Evolutionary conservation across 1,284 basidiomycete genomes (phyloP), one percentile per base, ranked within the genome.

Genomic region (Naganishia sp.): DNA sequence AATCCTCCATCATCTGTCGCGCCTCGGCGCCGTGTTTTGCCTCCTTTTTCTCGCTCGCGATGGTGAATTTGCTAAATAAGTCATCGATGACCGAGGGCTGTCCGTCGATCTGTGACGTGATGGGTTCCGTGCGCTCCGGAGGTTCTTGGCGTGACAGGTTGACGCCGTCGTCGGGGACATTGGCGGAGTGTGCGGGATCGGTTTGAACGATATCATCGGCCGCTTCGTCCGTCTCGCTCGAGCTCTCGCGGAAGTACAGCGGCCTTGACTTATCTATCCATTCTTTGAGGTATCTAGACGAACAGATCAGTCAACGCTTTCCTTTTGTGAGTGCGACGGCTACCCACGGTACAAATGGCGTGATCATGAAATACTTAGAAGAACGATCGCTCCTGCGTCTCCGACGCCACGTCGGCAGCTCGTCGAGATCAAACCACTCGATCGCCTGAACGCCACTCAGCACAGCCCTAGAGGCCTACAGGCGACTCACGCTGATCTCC

Each of bases 321-420:
- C 0, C 6, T 0, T 6, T 23, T 5, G 9, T 3, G 10, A 63
- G 57, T 33, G 52, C 55, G 33, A 13, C 21, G 39, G 36, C 9
- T n/a, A 82, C 88, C 72, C 79, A 94, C 90, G 84, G 85, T 67
- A 98, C 92, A 81, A 99, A 98, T 1, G 95, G 95, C 2, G 92
- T 88, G 57, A 99, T 94, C 73, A 97, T 84, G 81, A 97, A 99
- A 80, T 97, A 98, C 59, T 81, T 78, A 21, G 72, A 71, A 33
- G 72, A 71, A 85, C 36, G 86, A 46, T 73, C 75, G 81, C 64
- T 85, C 80, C 66, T 85, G 77, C 77, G 87, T 89, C 73, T 89
- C 68, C 88, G 87, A 75, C 87, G 92, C 93, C 94, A 99, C 0
- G 91, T 94, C 0, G 96, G 96, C 25, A 99, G 82, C 77, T 98